phyloP scores from a whole-genome alignment of 1,284 basidiomycete genomes.

The Papiliotrema nemorosa region DNA sequence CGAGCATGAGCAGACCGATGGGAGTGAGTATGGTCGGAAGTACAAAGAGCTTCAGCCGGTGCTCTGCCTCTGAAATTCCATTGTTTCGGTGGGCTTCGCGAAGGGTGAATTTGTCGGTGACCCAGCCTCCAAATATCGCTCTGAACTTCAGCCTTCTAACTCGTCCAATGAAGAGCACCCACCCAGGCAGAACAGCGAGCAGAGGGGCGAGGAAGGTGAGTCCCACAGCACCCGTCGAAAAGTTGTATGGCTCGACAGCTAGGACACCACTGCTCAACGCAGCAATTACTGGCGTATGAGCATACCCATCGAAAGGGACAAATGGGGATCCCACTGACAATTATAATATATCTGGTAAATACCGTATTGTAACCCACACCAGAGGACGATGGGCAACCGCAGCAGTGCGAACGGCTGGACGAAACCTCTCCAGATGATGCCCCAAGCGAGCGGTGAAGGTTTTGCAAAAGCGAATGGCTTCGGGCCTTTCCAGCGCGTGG shows the following conservation, averaged over 20 bases:
- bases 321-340: background rate
- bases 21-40: slow-evolving; percentile 14
- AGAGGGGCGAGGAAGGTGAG: background rate
- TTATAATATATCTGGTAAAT: slow-evolving; percentile 4
- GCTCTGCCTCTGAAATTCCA: slow-evolving; percentile 24
- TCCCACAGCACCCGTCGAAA: background rate
- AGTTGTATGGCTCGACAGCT: background rate
- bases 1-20: slow-evolving; percentile 24
- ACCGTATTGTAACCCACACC: slow-evolving; percentile 1
- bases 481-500: slow-evolving; percentile 13
- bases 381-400: slow-evolving; percentile 1
- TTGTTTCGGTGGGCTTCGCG: slow-evolving; percentile 11
- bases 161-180: too few relatives aligned
- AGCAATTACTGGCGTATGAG: background rate
- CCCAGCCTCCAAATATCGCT: slow-evolving; percentile 11
- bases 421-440: slow-evolving; percentile 10
- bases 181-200: background rate
- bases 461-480: slow-evolving; percentile 9
- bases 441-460: slow-evolving; percentile 2
- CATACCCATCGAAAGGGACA: background rate
- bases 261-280: background rate
- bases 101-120: slow-evolving; percentile 10
- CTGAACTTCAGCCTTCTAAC: too few relatives aligned
- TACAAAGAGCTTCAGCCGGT: slow-evolving; percentile 19
- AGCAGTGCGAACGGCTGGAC: slow-evolving; percentile 7